Evolutionary conservation across 1,284 basidiomycete genomes (phyloP), one percentile per base, ranked within the genome.

Genomic region (Ceratobasidium sp.): DNA sequence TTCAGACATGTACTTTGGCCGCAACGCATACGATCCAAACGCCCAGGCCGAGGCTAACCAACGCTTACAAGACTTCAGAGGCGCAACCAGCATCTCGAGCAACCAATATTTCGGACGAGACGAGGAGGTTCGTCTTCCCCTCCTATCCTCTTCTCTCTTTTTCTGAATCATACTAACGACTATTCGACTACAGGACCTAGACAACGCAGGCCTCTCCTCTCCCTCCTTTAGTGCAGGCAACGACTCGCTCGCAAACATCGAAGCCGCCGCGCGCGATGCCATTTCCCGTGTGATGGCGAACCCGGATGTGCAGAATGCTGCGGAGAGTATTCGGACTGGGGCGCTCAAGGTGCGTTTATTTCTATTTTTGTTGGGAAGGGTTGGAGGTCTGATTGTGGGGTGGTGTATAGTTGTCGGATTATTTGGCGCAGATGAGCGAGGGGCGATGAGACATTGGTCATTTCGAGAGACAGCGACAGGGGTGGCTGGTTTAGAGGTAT

Each of bases 1-100:
- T 4, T 97, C 95, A 1, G 98, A 99, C 84, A 97, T 97, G 94
- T 99, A 95, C 89, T 99, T 99, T 86, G 95, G 94, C 53, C 91
- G 97, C 42, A 94, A 95, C 75, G 86, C 91, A 23, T 98, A 98
- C 86, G 97, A 99, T 84, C 91, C 96, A 0, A 84, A 86, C 60
- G 89, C 91, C 3, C 84, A 90, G 46, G 86, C 88, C 56, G 96
- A 98, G 85, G 96, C 97, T 1, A 94, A 96, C 84, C 86, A 89
- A 26, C 91, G 97, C 10, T 87, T 99, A 63, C 91, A 93, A 82
- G 88, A 91, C 66, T 99, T 99, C 91, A 91, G 93, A 82, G 97
- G 97, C 20, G 96, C 97, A 33, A 95, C 95, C 0, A 92, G 96
- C 44, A 99, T 99, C 84, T 98, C 96, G 5, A 97, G 95, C 56